phyloP scores from a whole-genome alignment of 345 rosid genomes.

The Eucalyptus viminalis region DNA sequence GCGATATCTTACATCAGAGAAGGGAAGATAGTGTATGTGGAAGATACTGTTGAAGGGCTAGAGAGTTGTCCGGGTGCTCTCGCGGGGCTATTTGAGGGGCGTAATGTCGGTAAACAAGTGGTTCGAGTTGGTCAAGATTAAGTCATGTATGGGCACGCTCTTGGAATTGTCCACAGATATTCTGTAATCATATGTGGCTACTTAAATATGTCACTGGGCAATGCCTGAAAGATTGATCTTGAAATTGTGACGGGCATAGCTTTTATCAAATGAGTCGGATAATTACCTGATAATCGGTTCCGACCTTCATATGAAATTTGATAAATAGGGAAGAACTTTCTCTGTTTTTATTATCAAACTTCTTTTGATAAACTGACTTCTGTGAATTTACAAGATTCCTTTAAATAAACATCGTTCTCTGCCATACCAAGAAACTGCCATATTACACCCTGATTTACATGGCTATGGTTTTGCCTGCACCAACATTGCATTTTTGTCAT shows the following conservation, averaged over 20 bases:
- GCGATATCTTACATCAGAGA: constrained; percentile 2
- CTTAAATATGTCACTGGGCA: not conserved
- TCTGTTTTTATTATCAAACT: not conserved
- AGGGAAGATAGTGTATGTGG: constrained; percentile 4
- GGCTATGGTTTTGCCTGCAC: not conserved
- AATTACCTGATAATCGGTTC: not conserved
- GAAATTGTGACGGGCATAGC: not conserved
- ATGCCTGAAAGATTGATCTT: not conserved
- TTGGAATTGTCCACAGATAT: not conserved
- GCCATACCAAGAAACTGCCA: not conserved
- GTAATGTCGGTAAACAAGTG: constrained; percentile 12
- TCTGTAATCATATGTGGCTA: not conserved
- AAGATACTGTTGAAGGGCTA: constrained; percentile 7
- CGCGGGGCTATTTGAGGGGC: constrained; percentile 3
- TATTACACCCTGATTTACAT: not conserved
- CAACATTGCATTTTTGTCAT: not conserved
- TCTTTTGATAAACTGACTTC: not conserved
- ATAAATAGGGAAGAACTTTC: not conserved
- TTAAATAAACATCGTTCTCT: not conserved
- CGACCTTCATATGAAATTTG: not conserved
- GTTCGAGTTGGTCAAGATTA: constrained; percentile 5
- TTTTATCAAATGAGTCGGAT: not conserved
- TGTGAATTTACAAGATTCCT: not conserved
- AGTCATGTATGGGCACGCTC: not conserved
- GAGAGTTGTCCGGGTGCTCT: constrained; percentile 1